Evolutionary conservation across 345 rosid genomes (phyloP), one percentile per base, ranked within the genome.

Genomic region (Populus simonii): DNA sequence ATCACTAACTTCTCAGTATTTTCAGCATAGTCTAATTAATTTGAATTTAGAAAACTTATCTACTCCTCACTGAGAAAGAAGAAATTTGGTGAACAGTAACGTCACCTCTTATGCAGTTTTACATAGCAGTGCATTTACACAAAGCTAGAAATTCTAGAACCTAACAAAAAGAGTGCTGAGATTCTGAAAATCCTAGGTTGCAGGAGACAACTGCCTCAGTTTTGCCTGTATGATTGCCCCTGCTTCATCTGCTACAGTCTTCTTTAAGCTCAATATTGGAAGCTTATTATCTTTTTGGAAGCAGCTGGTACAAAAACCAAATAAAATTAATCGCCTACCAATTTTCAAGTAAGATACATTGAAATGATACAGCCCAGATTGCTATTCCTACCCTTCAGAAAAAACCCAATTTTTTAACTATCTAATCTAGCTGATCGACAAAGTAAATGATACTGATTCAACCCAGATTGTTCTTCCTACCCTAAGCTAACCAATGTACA

Each of bases 201-300:
- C 0, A 17, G 85, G 75, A 47, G 83, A 70, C 80, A 89, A 61
- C 39, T 88, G 96, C 80, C 86, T 92, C 86, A 92, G 62, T 80
- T 91, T 93, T n/a, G 89, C 80, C 77, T 93, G 95, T 74, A 92
- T 85, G 53, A 91, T 70, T 68, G 82, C 89, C 29, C 89, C 90
- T 25, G 93, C 97, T 84, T 96, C 99, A 81, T 93, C 97, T 63
- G 95, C 92, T 61, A 92, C 74, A 15, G 71, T 88, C 89, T 92
- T 93, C 98, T 96, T 96, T 77, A 70, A 96, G 93, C 99, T 96
- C 45, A 41, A 41, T 41, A 41, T 31, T 31, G 4, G 33, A 31
- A 31, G 33, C 33, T 31, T 31, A 31, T 31, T 31, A 31, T 31
- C 33, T 41, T 41, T 41, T 41, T 41, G 45, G 13, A 41, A 41